Conservation (phyloP, 768 basidiomycete species). For the Leccinum boreale region DNA sequence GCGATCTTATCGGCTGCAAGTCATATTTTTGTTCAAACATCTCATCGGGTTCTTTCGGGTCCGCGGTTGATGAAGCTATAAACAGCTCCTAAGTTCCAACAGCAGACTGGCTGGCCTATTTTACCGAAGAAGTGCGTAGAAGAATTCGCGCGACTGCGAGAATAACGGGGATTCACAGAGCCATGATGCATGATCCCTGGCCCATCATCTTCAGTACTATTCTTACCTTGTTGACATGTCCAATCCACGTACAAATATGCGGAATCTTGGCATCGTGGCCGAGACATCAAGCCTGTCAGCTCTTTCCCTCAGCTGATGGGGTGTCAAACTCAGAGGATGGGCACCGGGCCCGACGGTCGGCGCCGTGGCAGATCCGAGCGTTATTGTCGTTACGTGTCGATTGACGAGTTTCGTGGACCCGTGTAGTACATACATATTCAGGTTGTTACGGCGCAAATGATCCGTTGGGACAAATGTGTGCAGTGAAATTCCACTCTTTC, state of each 20-base stretch:
- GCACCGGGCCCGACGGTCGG: constrained; percentile 13
- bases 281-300: not conserved
- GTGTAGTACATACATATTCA: not conserved
- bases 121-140: not conserved
- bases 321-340: not conserved
- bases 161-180: not conserved
- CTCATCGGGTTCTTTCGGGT: not conserved
- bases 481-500: constrained; percentile 15
- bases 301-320: not conserved
- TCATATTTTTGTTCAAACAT: not conserved
- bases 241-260: not conserved
- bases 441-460: constrained; percentile 2
- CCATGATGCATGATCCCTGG: not conserved
- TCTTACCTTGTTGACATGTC: constrained; percentile 1
- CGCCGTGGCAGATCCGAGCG: not conserved
- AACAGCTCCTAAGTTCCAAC: not conserved
- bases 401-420: constrained; percentile 1
- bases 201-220: constrained; percentile 3
- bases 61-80: not conserved
- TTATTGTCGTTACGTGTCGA: constrained; percentile 4
- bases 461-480: constrained; percentile 5
- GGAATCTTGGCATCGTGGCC: not conserved
- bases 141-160: not conserved
- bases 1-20: not conserved
- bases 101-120: not conserved